phyloP scores from a whole-genome alignment of 352 stramenopile genomes.

The Phytophthora sojae region DNA sequence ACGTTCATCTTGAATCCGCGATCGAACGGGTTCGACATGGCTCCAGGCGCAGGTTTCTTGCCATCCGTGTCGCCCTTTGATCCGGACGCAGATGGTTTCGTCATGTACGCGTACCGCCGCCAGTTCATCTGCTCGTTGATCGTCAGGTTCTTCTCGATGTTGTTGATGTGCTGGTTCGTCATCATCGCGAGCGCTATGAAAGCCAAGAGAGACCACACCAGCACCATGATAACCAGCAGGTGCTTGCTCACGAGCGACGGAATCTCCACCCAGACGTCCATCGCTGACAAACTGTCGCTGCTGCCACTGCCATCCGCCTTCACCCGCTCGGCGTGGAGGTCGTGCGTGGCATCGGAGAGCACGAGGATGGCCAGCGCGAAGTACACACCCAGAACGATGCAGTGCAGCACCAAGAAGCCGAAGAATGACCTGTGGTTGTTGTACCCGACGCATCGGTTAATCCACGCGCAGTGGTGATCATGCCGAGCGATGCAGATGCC shows the following conservation, averaged over 20 bases:
- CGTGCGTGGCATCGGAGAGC: conserved; percentile 45
- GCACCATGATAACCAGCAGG: conserved; percentile 67
- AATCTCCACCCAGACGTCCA: conserved; percentile 72
- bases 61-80: conserved; percentile 17
- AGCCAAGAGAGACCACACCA: conserved; percentile 61
- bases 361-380: conserved; percentile 54
- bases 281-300: conserved; percentile 39
- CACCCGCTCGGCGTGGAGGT: conserved; percentile 42
- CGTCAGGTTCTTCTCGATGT: conserved; percentile 75
- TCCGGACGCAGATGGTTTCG: conserved; percentile 3
- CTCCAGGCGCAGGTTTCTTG: conserved; percentile 24
- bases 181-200: conserved; percentile 65
- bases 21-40: conserved; percentile 55
- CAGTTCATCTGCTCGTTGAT: conserved; percentile 90
- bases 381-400: conserved; percentile 55
- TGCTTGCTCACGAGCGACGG: conserved; percentile 58
- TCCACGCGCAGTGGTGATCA: conserved; percentile 90
- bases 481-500: conserved; percentile 84
- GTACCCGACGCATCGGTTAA: conserved; percentile 86
- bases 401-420: conserved; percentile 77
- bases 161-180: conserved; percentile 69
- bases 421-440: conserved; percentile 86
- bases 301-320: conserved; percentile 23
- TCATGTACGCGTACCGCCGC: conserved; percentile 79
- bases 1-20: conserved; percentile 51